Evolutionary conservation across 2,329 filamentous ascomycete species (phyloP).

Genomic region (Verticillium tricorpus): DNA sequence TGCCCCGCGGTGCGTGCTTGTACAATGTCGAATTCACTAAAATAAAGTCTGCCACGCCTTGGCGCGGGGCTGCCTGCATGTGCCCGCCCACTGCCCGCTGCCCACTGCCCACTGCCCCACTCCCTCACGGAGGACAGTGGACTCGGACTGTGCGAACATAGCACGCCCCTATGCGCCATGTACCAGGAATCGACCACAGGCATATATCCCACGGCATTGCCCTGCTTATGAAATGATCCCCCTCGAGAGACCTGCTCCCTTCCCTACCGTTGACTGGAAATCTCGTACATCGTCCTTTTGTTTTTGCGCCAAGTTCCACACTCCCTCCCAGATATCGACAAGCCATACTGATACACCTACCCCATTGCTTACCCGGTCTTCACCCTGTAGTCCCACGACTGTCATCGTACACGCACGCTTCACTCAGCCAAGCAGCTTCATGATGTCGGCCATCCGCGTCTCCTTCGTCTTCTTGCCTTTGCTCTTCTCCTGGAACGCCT

Average conservation of each 20-base stretch:
- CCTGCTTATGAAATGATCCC: too few relatives aligned
- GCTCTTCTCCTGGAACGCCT: slow-evolving; percentile 73
- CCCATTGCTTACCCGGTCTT: too few relatives aligned
- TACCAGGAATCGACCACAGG: too few relatives aligned
- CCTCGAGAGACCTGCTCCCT: too few relatives aligned
- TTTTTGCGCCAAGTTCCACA: too few relatives aligned
- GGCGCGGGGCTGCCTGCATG: not conserved
- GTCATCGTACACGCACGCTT: not conserved
- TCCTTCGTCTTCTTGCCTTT: slow-evolving; percentile 52
- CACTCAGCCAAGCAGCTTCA: slow-evolving; percentile 37
- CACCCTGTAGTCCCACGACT: not conserved
- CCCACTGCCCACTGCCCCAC: not conserved
- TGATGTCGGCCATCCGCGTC: slow-evolving; percentile 52
- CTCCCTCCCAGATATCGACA: too few relatives aligned
- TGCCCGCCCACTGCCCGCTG: not conserved
- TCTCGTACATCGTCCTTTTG: too few relatives aligned
- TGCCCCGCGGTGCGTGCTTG: not conserved
- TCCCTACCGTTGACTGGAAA: too few relatives aligned
- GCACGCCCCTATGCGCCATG: not conserved
- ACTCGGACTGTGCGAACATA: not conserved
- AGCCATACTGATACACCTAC: too few relatives aligned
- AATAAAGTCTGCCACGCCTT: not conserved
- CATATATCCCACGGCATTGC: too few relatives aligned
- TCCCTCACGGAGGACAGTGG: not conserved
- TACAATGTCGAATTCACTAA: not conserved